These are phyloP conservation scores for Cadophora malorum DNA, from an alignment of 2,329 filamentous ascomycete species.

Conservation along the genomic window DNA sequence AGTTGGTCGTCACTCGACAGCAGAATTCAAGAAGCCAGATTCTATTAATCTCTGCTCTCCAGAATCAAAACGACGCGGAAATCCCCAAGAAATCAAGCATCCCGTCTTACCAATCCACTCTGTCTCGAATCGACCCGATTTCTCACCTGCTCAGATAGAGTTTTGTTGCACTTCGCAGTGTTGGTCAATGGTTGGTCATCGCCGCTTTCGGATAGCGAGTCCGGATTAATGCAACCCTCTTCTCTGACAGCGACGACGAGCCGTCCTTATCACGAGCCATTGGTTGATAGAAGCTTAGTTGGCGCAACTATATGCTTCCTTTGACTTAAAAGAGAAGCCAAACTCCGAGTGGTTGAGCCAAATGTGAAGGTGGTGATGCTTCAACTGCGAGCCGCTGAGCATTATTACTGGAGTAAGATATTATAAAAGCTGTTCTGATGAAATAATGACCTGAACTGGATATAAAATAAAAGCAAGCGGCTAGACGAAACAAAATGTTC, in stretches of 20 bases:
- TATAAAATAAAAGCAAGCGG: neutral
- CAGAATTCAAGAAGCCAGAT: too few relatives aligned
- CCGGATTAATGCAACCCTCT: conserved; percentile 2
- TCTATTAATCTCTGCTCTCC: too few relatives aligned
- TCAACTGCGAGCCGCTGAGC: neutral
- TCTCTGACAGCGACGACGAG: neutral
- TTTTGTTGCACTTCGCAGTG: conserved; percentile 17
- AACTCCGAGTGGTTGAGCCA: neutral
- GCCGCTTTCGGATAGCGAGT: neutral
- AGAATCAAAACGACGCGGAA: neutral
- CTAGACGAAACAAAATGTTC: neutral
- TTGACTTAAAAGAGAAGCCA: neutral
- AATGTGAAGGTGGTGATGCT: neutral
- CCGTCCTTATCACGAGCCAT: neutral
- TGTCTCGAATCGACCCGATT: neutral
- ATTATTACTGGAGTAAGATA: too few relatives aligned
- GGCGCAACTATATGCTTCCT: neutral
- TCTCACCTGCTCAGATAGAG: neutral
- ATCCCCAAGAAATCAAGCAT: neutral
- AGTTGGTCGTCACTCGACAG: too few relatives aligned
- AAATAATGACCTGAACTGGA: neutral
- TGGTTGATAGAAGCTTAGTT: neutral
- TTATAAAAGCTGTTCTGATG: neutral
- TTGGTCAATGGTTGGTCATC: conserved; percentile 16
- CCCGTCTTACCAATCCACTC: neutral